Evolutionary conservation across 139 green algal species (phyloP), one percentile per base, ranked within the genome.

Genomic region (Ettlia oleoabundans): DNA sequence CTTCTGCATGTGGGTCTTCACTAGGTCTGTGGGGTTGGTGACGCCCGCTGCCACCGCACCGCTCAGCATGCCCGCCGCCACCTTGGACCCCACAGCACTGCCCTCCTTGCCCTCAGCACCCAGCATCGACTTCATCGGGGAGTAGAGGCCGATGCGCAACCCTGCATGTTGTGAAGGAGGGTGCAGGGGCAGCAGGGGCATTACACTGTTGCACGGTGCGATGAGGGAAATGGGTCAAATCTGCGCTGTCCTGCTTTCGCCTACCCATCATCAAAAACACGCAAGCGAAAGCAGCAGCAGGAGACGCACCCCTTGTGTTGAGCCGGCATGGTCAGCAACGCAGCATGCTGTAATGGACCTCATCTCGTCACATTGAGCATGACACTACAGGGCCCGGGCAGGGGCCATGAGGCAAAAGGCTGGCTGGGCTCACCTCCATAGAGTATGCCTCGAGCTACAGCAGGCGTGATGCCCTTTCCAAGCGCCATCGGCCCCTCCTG

Each of bases 141-240:
- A 88, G 79, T 98, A 98, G 30, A 96, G 80, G 4, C 95, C 95
- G 33, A 98, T 90, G 30, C 95, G 84, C 22, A 96, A 78, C 75
- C 93, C 93, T 87, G 92, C 88, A 81, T 28, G 73, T 18, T 53
- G 72, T 85, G 52, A 26, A 9, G 8, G 1, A 52, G 4, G 63
- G 64, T 26, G 42, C 35, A 61, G 19, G 53, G 28, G 41, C 26
- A 21, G 32, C n/a, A 40, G 47, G n/a, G n/a, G 28, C 1, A 9
- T 58, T 15, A 58, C 13, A 58, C n/a, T n/a, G n/a, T n/a, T n/a
- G n/a, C n/a, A n/a, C n/a, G n/a, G n/a, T n/a, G n/a, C n/a, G n/a
- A n/a, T n/a, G n/a, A n/a, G n/a, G n/a, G n/a, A n/a, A n/a, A n/a
- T n/a, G n/a, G n/a, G n/a, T n/a, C n/a, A n/a, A n/a, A n/a, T n/a